Conservation (phyloP, 1,284 basidiomycete genomes). For the Cryptococcus jaspeensis region DNA sequence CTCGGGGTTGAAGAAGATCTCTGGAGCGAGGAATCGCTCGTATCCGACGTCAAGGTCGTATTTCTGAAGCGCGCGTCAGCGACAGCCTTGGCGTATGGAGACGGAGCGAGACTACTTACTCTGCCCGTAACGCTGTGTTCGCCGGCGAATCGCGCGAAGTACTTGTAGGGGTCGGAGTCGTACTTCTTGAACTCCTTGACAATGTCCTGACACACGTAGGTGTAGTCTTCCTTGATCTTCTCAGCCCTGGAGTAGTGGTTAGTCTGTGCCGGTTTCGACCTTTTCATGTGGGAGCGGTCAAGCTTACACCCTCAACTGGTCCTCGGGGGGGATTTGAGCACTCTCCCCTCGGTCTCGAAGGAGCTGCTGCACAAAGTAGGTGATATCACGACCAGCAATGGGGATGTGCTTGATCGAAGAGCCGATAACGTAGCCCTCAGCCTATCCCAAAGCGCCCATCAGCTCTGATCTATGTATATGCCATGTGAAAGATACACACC, state of each 20-base stretch:
- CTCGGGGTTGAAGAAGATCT: conserved; percentile 99
- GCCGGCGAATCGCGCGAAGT: conserved; percentile 91
- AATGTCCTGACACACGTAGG: conserved; percentile 98
- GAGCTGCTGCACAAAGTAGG: conserved; percentile 94
- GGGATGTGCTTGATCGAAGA: conserved; percentile 99
- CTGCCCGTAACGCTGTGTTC: conserved; percentile 89
- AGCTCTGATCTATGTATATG: not conserved
- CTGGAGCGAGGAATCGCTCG: conserved; percentile 97
- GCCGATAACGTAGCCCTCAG: conserved; percentile 98
- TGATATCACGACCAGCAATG: conserved; percentile 95
- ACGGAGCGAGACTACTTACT: conserved; percentile 56
- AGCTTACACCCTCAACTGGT: conserved; percentile 72
- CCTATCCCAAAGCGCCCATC: conserved; percentile 26
- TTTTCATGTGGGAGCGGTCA: too few relatives aligned
- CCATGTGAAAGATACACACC: conserved; percentile 15
- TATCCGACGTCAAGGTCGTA: conserved; percentile 93
- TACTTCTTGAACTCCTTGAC: conserved; percentile 99
- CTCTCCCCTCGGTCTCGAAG: conserved; percentile 95
- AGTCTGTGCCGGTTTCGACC: not conserved
- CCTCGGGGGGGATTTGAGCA: conserved; percentile 88
- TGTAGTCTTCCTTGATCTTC: conserved; percentile 97
- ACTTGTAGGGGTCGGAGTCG: conserved; percentile 93
- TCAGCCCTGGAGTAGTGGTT: conserved; percentile 59
- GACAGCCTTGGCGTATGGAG: conserved; percentile 1
- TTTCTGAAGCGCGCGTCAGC: conserved; percentile 58